A percentile compares a stretch with the other conserved stretches of the same genome.
Evolutionary conservation across 805 yeast species (phyloP).

Genomic region (Candida ponderosae): DNA sequence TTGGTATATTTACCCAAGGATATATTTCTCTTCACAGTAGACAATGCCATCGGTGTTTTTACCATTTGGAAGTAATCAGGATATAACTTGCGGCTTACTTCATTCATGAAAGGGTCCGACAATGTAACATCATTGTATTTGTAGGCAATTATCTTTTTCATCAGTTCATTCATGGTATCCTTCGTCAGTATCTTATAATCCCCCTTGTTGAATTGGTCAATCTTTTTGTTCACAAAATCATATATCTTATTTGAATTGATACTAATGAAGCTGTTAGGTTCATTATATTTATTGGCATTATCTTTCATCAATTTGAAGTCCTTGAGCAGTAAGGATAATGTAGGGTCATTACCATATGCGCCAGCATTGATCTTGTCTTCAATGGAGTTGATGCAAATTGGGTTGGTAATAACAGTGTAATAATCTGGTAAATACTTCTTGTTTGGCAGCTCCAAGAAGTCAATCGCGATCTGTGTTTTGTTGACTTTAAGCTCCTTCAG

Average conservation of each 20-base stretch:
- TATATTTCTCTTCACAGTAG: slow-evolving; percentile 45
- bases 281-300: slow-evolving; percentile 71
- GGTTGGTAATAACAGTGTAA: slow-evolving; percentile 52
- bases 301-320: slow-evolving; percentile 63
- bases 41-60: slow-evolving; percentile 66
- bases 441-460: slow-evolving; percentile 67
- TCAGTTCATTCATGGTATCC: slow-evolving; percentile 23
- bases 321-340: slow-evolving; percentile 33
- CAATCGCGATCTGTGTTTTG: slow-evolving; percentile 25
- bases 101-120: slow-evolving; percentile 67
- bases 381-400: slow-evolving; percentile 67
- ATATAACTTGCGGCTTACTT: slow-evolving; percentile 59
- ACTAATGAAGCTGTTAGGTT: slow-evolving; percentile 57
- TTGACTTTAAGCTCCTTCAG: slow-evolving; percentile 27
- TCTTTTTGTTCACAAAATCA: slow-evolving; percentile 46
- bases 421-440: slow-evolving; percentile 75
- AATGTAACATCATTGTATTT: slow-evolving; percentile 33
- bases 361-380: slow-evolving; percentile 32
- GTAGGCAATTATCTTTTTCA: slow-evolving; percentile 20
- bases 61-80: slow-evolving; percentile 79
- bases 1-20: slow-evolving; percentile 43
- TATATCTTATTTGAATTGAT: slow-evolving; percentile 51
- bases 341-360: background rate
- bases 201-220: background rate
- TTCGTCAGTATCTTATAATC: background rate